Conservation (phyloP, 768 basidiomycete genomes). For the Serendipita indica region DNA sequence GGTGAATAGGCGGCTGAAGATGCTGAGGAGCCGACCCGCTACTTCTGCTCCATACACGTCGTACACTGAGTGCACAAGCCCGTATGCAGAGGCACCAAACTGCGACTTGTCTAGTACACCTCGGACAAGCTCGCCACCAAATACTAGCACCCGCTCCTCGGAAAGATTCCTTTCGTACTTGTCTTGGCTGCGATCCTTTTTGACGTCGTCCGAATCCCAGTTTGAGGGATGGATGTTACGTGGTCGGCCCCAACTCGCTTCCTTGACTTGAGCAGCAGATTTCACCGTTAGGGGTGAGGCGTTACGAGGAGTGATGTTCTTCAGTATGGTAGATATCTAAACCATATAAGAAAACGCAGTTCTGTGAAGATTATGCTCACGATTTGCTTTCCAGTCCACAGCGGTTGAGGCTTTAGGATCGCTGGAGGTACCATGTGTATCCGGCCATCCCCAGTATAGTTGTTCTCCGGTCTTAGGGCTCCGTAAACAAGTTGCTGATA, state of each 20-base stretch:
- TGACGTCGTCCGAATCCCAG: background rate
- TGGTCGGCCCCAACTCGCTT: constrained; percentile 49
- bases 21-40: constrained; percentile 82
- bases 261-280: constrained; percentile 80
- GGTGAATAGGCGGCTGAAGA: constrained; percentile 87
- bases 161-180: constrained; percentile 49
- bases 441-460: constrained; percentile 41
- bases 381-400: constrained; percentile 98
- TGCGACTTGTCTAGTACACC: constrained; percentile 96
- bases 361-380: constrained; percentile 30
- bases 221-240: no score
- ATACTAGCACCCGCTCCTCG: constrained; percentile 78
- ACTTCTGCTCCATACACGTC: constrained; percentile 84
- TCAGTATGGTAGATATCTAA: constrained; percentile 85
- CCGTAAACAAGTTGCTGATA: constrained; percentile 95
- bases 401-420: constrained; percentile 76
- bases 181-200: constrained; percentile 18
- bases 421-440: constrained; percentile 77
- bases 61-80: constrained; percentile 92
- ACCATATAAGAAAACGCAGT: constrained; percentile 3
- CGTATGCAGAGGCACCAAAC: constrained; percentile 90
- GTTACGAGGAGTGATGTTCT: constrained; percentile 73
- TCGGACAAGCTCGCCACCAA: constrained; percentile 84
- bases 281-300: constrained; percentile 71
- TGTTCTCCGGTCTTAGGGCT: constrained; percentile 75